These are phyloP conservation scores for Calophaca sinica DNA, from an alignment of 306 rosid species.

Conservation along the genomic window DNA sequence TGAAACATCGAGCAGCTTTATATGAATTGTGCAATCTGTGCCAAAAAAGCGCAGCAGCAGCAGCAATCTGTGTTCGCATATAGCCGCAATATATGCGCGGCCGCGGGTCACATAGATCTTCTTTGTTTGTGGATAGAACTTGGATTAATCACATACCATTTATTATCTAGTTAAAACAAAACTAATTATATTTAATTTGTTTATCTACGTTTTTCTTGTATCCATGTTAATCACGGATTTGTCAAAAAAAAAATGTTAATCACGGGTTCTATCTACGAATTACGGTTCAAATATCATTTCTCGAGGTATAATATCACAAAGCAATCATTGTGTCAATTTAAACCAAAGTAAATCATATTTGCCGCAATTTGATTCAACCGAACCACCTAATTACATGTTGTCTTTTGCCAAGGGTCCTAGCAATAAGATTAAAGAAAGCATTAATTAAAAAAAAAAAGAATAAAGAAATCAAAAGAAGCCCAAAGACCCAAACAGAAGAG, in stretches of 20 bases:
- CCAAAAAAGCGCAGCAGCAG: too few relatives aligned
- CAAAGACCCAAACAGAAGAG: slow-evolving; percentile 36
- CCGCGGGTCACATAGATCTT: too few relatives aligned
- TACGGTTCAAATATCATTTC: background rate
- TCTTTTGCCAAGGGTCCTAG: slow-evolving; percentile 40
- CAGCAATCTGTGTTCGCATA: too few relatives aligned
- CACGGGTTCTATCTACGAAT: too few relatives aligned
- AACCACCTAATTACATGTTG: slow-evolving; percentile 14
- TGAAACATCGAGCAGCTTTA: slow-evolving; percentile 13
- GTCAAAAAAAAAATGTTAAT: too few relatives aligned
- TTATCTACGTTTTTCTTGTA: too few relatives aligned
- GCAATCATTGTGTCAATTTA: slow-evolving; percentile 41
- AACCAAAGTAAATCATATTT: slow-evolving; percentile 30
- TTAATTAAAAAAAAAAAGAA: background rate
- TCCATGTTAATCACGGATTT: too few relatives aligned
- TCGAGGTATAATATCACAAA: slow-evolving; percentile 40
- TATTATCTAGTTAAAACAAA: too few relatives aligned
- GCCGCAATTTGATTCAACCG: slow-evolving; percentile 43
- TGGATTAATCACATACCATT: too few relatives aligned
- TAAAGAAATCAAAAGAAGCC: slow-evolving; percentile 44
- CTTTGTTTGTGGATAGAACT: too few relatives aligned
- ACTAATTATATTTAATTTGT: too few relatives aligned
- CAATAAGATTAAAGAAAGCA: slow-evolving; percentile 40
- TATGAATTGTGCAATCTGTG: background rate
- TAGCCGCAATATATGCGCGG: too few relatives aligned